These are phyloP conservation scores for Pelargonium myrrhifolium DNA, from an alignment of 441 rosid genomes.

Conservation along the genomic window DNA sequence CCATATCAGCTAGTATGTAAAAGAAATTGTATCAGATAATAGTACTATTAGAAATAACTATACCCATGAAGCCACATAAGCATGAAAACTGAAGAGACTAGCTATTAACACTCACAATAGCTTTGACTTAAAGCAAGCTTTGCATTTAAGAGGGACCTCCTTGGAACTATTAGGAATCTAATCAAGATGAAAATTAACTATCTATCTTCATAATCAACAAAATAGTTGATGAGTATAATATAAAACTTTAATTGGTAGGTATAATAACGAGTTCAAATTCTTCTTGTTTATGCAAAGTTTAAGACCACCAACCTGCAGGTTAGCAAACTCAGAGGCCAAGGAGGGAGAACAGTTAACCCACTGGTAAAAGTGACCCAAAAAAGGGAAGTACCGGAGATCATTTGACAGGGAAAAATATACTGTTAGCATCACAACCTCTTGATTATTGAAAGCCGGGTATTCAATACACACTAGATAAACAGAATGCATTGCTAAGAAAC, in stretches of 20 bases:
- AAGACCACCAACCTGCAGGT: neutral
- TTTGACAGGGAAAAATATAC: neutral
- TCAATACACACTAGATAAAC: neutral
- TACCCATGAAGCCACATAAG: neutral
- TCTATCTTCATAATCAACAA: neutral
- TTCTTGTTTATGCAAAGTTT: neutral
- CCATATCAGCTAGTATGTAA: neutral
- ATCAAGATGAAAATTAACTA: neutral
- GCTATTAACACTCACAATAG: neutral
- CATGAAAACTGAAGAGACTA: neutral
- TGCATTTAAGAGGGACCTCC: neutral
- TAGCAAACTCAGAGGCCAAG: neutral
- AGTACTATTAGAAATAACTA: neutral
- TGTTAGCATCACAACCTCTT: neutral
- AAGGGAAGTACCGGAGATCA: neutral
- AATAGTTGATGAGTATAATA: neutral
- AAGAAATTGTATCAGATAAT: neutral
- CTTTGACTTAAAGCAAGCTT: neutral
- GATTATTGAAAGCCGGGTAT: neutral
- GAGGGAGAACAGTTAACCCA: neutral
- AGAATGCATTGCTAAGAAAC: neutral
- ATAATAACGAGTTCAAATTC: neutral
- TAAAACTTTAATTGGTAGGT: neutral
- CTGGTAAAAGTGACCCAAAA: neutral
- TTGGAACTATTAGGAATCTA: neutral